Evolutionary conservation across 1,284 basidiomycete species (phyloP).

Genomic region (Tylopilus sp.): DNA sequence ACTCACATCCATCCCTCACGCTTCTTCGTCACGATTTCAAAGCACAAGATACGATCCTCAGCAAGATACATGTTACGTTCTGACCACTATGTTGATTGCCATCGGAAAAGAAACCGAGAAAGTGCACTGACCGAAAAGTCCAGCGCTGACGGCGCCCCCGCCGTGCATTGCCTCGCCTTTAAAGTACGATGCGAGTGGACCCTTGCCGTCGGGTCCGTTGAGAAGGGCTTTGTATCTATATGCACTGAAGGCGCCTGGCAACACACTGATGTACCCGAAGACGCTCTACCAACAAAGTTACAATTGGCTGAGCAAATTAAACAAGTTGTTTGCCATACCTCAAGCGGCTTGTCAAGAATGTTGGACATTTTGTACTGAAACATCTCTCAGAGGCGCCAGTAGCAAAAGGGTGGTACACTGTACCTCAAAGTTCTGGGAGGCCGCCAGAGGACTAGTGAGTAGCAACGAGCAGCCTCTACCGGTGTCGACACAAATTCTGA

Average conservation of each 20-base stretch:
- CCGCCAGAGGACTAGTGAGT: constrained; percentile 82
- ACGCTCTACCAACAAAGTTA: constrained; percentile 55
- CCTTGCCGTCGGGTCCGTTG: constrained; percentile 79
- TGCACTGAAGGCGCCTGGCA: constrained; percentile 89
- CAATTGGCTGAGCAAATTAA: background rate
- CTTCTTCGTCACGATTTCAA: constrained; percentile 96
- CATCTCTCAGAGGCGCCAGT: constrained; percentile 1
- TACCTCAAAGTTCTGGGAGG: constrained; percentile 88
- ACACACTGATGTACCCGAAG: constrained; percentile 88
- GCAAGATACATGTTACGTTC: constrained; percentile 91
- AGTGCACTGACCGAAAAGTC: constrained; percentile 56
- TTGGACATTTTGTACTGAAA: constrained; percentile 86
- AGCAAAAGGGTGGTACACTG: background rate
- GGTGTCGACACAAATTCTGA: constrained; percentile 79
- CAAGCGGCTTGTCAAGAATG: constrained; percentile 88
- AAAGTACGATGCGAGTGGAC: constrained; percentile 89
- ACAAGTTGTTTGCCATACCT: constrained; percentile 41
- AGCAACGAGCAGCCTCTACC: constrained; percentile 78
- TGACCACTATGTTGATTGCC: constrained; percentile 21
- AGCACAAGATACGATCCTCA: constrained; percentile 94
- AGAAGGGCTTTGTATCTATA: constrained; percentile 84
- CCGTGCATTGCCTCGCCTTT: constrained; percentile 88
- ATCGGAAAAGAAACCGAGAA: background rate
- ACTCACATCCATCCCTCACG: constrained; percentile 75
- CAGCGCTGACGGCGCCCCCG: constrained; percentile 52